A percentile compares a stretch with the other conserved stretches of the same genome.
These are phyloP conservation scores for Rachicladosporium sp. DNA, from an alignment of 2,329 filamentous ascomycete genomes.

Conservation along the genomic window DNA sequence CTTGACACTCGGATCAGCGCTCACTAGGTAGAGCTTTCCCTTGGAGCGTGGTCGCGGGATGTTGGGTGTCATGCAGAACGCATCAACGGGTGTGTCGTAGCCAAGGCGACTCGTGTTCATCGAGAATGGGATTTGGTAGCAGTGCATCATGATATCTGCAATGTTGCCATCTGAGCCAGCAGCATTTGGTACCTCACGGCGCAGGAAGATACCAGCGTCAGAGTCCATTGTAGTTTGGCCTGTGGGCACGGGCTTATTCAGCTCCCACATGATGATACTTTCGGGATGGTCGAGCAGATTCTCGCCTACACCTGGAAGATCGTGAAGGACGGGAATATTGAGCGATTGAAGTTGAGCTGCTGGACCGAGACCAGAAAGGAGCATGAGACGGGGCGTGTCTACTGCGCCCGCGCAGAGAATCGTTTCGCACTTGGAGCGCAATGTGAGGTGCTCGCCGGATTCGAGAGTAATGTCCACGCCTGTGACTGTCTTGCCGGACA, in stretches of 20 bases:
- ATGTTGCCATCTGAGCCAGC: constrained; percentile 58
- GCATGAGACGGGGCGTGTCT: constrained; percentile 60
- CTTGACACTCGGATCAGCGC: constrained; percentile 61
- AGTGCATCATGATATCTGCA: constrained; percentile 90
- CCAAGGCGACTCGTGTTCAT: constrained; percentile 70
- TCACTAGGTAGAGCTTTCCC: constrained; percentile 66
- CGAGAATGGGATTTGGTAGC: constrained; percentile 88
- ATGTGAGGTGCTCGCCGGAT: constrained; percentile 43
- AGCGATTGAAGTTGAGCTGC: constrained; percentile 34
- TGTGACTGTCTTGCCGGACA: constrained; percentile 54
- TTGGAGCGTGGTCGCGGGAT: constrained; percentile 71
- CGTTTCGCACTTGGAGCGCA: constrained; percentile 58
- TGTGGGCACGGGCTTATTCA: constrained; percentile 61
- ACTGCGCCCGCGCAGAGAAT: constrained; percentile 69
- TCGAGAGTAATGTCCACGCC: constrained; percentile 60
- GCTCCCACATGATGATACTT: constrained; percentile 60
- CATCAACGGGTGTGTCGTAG: constrained; percentile 57
- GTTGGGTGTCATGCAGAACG: constrained; percentile 89
- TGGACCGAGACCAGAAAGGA: constrained; percentile 38
- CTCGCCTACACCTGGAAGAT: constrained; percentile 50
- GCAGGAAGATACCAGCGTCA: constrained; percentile 77
- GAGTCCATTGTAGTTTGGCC: constrained; percentile 87
- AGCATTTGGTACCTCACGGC: constrained; percentile 60
- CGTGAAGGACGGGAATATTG: constrained; percentile 42
- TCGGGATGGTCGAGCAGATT: constrained; percentile 55